phyloP scores from a whole-genome alignment of 176 grass and related monocot species.

The Thalia dealbata region DNA sequence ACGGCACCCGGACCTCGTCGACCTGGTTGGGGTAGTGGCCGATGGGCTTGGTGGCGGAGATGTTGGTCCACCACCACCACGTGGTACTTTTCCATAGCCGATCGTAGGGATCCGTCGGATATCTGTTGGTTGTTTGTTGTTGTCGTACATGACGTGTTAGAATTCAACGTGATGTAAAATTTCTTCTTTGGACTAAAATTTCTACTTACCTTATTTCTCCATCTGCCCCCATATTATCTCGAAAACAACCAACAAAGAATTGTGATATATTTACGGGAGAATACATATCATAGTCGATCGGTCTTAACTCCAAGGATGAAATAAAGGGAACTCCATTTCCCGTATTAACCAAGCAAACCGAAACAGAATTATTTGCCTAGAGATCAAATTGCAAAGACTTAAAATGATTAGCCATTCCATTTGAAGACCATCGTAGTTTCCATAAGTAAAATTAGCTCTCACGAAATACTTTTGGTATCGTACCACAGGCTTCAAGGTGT shows the following conservation, averaged over 20 bases:
- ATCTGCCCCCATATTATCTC: neutral
- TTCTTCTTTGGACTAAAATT: too few relatives aligned
- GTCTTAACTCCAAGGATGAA: neutral
- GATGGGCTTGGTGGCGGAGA: conserved; percentile 16
- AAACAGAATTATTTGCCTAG: neutral
- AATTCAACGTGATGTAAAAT: too few relatives aligned
- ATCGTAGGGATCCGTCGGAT: conserved; percentile 43
- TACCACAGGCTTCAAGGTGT: neutral
- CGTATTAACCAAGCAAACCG: neutral
- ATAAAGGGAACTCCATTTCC: neutral
- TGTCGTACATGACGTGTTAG: too few relatives aligned
- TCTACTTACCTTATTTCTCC: too few relatives aligned
- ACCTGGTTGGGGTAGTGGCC: fast-evolving
- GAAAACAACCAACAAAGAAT: too few relatives aligned
- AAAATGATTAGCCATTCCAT: neutral
- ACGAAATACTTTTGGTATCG: neutral
- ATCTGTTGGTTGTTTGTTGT: too few relatives aligned
- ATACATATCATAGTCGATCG: neutral
- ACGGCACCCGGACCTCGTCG: conserved; percentile 10
- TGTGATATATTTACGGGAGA: neutral
- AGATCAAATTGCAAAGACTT: neutral
- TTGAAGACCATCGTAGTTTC: conserved; percentile 7
- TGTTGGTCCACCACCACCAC: neutral
- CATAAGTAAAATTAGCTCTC: conserved; percentile 2
- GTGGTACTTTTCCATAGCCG: conserved; percentile 23